Conservation (phyloP, 2,329 filamentous ascomycete species). For the Nemania bipapillata region DNA sequence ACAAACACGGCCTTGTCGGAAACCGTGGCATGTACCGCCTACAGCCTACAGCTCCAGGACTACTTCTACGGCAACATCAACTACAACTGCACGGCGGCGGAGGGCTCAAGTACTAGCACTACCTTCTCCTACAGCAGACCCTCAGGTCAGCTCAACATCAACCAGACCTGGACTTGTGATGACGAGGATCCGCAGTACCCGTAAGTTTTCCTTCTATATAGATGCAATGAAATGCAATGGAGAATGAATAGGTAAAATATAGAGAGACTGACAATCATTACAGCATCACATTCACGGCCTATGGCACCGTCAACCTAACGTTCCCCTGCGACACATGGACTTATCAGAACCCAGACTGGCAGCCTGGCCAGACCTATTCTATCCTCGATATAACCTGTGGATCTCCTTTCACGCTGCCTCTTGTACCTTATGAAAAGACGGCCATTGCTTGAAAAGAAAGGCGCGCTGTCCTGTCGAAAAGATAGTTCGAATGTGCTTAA, state of each 20-base stretch:
- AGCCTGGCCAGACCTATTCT: conserved; percentile 55
- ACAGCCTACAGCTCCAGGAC: conserved; percentile 57
- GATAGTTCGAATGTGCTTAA: no score
- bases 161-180: conserved; percentile 62
- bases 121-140: conserved; percentile 59
- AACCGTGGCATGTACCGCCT: conserved; percentile 54
- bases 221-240: neutral
- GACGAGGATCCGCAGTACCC: conserved; percentile 55
- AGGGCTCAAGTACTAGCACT: conserved; percentile 49
- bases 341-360: conserved; percentile 56
- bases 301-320: conserved; percentile 51
- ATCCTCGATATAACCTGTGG: conserved; percentile 48
- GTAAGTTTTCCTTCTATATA: conserved; percentile 44
- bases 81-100: conserved; percentile 57
- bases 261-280: neutral
- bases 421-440: no score
- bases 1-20: conserved; percentile 58
- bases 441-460: no score
- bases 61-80: conserved; percentile 62
- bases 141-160: conserved; percentile 54
- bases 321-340: conserved; percentile 53
- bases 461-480: no score
- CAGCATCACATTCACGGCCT: conserved; percentile 51
- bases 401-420: no score
- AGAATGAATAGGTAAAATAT: neutral